Evolutionary conservation across 805 yeast species (phyloP).

Genomic region (Yamadazyma sp.): DNA sequence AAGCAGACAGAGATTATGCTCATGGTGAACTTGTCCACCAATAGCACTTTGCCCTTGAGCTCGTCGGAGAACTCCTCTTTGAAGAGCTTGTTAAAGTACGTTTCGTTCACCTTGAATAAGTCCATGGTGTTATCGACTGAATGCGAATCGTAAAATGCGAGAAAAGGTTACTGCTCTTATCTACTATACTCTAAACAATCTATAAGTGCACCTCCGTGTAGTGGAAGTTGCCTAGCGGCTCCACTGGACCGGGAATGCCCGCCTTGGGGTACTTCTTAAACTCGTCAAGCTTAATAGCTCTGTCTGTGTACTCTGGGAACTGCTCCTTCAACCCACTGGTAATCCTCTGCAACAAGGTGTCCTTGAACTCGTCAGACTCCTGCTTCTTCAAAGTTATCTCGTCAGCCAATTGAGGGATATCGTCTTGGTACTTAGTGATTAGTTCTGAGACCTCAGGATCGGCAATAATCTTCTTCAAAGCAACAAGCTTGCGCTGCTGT

Average conservation of each 20-base stretch:
- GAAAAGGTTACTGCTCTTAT: no score
- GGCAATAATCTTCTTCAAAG: conserved; percentile 11
- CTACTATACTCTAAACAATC: neutral
- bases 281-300: conserved; percentile 6
- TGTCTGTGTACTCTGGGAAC: conserved; percentile 12
- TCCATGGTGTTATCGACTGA: no score
- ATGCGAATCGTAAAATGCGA: no score
- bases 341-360: conserved; percentile 2
- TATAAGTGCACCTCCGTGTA: conserved; percentile 16
- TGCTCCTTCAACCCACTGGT: conserved; percentile 1
- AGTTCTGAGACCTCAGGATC: conserved; percentile 1
- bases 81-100: conserved; percentile 33
- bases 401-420: conserved; percentile 6
- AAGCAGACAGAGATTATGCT: conserved; percentile 84
- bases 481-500: conserved; percentile 9
- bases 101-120: conserved; percentile 27
- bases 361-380: conserved; percentile 4
- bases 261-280: conserved; percentile 11
- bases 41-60: conserved; percentile 47
- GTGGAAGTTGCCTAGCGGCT: conserved; percentile 14
- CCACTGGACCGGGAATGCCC: conserved; percentile 16
- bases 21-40: conserved; percentile 79
- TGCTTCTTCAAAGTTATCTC: conserved; percentile 1
- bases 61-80: conserved; percentile 14
- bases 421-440: conserved; percentile 5